Conservation (phyloP, 495 filamentous ascomycete genomes). For the Talaromyces nanjingensis region DNA sequence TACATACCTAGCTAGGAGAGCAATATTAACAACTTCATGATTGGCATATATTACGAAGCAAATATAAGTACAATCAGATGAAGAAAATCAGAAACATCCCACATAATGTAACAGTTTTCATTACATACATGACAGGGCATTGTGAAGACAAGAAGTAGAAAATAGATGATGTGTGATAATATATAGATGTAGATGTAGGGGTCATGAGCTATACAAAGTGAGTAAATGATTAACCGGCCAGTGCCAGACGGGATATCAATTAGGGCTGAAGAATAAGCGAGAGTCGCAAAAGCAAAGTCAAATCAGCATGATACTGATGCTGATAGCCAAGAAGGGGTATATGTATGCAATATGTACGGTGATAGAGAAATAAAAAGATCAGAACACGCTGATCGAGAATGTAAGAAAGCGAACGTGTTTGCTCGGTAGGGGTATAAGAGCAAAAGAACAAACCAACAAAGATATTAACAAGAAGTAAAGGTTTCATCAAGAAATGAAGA, state of each 20-base stretch:
- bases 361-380: constrained; percentile 13
- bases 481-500: neutral
- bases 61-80: neutral
- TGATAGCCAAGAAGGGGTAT: constrained; percentile 13
- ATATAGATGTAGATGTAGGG: neutral
- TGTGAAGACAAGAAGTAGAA: neutral
- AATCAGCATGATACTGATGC: neutral
- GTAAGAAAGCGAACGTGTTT: neutral
- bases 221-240: neutral
- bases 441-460: constrained; percentile 6
- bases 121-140: neutral
- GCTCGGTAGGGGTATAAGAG: constrained; percentile 10
- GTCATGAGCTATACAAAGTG: neutral
- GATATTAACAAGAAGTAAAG: constrained; percentile 13
- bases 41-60: neutral
- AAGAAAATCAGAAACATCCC: neutral
- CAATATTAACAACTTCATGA: neutral
- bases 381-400: constrained; percentile 8
- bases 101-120: neutral
- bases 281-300: neutral
- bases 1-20: neutral
- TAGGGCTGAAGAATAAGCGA: neutral
- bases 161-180: neutral
- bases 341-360: constrained; percentile 10
- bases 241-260: neutral